Evolutionary conservation across 1,284 basidiomycete species (phyloP), one percentile per base, ranked within the genome.

Genomic region (Fomitopsis betulina): DNA sequence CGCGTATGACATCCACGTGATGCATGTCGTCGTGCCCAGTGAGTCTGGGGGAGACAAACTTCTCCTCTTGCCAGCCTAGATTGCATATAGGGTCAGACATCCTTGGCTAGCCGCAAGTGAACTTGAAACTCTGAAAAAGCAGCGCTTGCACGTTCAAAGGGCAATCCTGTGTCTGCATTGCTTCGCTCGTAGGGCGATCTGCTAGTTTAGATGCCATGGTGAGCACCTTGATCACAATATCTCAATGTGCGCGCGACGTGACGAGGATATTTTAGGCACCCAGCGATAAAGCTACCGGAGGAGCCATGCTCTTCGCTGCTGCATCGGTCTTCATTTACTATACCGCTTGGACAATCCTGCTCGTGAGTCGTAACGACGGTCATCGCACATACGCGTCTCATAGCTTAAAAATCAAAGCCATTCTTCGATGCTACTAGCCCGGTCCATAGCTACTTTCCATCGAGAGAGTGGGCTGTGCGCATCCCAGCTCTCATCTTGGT

Each of bases 381-480:
- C 8, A 25, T 51, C 59, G 23, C 54, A 47, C 37, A 21, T 58
- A 33, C 7, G 10, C 9, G 13, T 23, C 9, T 57, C 9, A 10
- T 45, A 19, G 19, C 38, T 35, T 27, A 33, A 47, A 54, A 57
- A 4, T 15, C 25, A n/a, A 38, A 96, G 94, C 94, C 94, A 7
- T 94, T 97, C 76, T 86, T 96, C 62, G 85, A 91, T 58, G 62
- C 79, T 4, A 81, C 84, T 8, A 93, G 85, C 64, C 78, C 85
- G 12, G 76, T 96, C 39, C 93, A 96, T 63, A 67, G 67, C 53
- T 85, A 83, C 72, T 97, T 98, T 71, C 95, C 93, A 0, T 70
- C 90, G 8, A 81, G 95, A 57, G 93, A 95, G 76, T 97, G 94
- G 94, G 95, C 93, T 5, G 79, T 96, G 39, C 84, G 91, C 30